phyloP scores from a whole-genome alignment of 805 yeast genomes.

The Kodamaea hsintzibuensis region DNA sequence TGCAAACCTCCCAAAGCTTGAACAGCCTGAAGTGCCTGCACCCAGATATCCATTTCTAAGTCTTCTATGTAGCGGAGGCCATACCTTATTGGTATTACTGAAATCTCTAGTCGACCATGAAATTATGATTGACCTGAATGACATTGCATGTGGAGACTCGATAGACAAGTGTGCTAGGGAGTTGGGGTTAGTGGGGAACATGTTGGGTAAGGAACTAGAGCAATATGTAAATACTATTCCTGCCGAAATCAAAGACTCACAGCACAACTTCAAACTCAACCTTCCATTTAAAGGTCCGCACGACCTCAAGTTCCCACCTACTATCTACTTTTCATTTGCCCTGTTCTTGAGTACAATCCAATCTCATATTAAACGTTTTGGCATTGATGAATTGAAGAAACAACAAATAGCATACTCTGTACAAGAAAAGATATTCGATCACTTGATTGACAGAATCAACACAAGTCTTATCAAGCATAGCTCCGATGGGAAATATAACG shows the following conservation, averaged over 20 bases:
- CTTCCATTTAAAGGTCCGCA: slow-evolving; percentile 37
- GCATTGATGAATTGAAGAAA: slow-evolving; percentile 44
- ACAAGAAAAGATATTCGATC: slow-evolving; percentile 71
- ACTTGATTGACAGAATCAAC: slow-evolving; percentile 64
- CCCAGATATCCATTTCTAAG: slow-evolving; percentile 72
- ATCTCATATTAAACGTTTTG: slow-evolving; percentile 16
- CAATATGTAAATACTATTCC: slow-evolving; percentile 41
- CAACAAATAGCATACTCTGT: slow-evolving; percentile 56
- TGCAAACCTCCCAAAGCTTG: slow-evolving; percentile 27
- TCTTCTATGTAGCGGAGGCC: slow-evolving; percentile 89
- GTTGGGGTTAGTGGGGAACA: slow-evolving; percentile 74
- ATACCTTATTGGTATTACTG: slow-evolving; percentile 81
- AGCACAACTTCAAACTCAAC: slow-evolving; percentile 23
- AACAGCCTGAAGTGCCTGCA: slow-evolving; percentile 48
- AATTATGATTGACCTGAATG: slow-evolving; percentile 72
- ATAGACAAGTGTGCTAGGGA: slow-evolving; percentile 90
- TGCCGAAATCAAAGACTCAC: slow-evolving; percentile 26
- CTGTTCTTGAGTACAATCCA: slow-evolving; percentile 64
- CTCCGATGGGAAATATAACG: slow-evolving; percentile 41
- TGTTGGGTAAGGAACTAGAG: slow-evolving; percentile 87
- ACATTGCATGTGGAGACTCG: slow-evolving; percentile 92
- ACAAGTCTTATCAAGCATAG: slow-evolving; percentile 46
- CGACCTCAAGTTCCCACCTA: slow-evolving; percentile 27
- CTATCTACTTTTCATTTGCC: slow-evolving; percentile 66
- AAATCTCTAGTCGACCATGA: slow-evolving; percentile 63